Evolutionary conservation across 225 moss, liverwort and hornwort genomes (phyloP).

Genomic region (Climacium dendroides): DNA sequence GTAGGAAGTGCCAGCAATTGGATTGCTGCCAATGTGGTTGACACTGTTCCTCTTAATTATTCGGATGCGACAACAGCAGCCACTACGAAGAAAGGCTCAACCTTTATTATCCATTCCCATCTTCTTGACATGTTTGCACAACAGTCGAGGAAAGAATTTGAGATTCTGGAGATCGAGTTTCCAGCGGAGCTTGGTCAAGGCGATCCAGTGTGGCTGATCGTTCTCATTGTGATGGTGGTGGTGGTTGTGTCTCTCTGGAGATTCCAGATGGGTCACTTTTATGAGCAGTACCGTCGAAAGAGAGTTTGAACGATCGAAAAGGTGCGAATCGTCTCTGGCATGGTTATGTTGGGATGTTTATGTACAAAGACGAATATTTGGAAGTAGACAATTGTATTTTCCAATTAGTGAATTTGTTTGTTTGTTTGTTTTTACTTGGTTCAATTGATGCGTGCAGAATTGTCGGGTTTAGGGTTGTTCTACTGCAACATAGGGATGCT

Average conservation of each 20-base stretch:
- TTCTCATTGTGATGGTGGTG: slow-evolving; percentile 22
- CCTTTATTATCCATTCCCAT: slow-evolving; percentile 25
- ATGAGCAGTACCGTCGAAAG: slow-evolving; percentile 42
- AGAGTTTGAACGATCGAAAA: slow-evolving; percentile 11
- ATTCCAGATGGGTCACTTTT: slow-evolving; percentile 61
- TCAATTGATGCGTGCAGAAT: neutral
- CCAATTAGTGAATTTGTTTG: neutral
- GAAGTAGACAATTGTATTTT: neutral
- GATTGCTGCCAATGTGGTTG: slow-evolving; percentile 53
- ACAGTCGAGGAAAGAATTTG: slow-evolving; percentile 27
- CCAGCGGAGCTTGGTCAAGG: slow-evolving; percentile 9
- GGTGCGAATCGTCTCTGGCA: neutral
- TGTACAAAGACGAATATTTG: neutral
- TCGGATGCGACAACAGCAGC: slow-evolving; percentile 22
- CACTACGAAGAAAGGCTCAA: slow-evolving; percentile 4
- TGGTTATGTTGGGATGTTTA: neutral
- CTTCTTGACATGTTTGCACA: neutral
- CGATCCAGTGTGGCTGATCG: slow-evolving; percentile 44
- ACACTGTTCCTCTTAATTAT: slow-evolving; percentile 30
- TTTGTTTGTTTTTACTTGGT: neutral
- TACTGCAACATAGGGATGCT: neutral
- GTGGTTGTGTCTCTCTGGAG: slow-evolving; percentile 47
- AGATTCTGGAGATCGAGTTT: slow-evolving; percentile 52
- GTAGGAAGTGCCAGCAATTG: slow-evolving; percentile 42
- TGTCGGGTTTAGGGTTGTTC: neutral